Percentiles rank a stretch among this genome's conserved stretches.
phyloP scores from a whole-genome alignment of 1,284 basidiomycete genomes.

The Anthracocystis setariae region DNA sequence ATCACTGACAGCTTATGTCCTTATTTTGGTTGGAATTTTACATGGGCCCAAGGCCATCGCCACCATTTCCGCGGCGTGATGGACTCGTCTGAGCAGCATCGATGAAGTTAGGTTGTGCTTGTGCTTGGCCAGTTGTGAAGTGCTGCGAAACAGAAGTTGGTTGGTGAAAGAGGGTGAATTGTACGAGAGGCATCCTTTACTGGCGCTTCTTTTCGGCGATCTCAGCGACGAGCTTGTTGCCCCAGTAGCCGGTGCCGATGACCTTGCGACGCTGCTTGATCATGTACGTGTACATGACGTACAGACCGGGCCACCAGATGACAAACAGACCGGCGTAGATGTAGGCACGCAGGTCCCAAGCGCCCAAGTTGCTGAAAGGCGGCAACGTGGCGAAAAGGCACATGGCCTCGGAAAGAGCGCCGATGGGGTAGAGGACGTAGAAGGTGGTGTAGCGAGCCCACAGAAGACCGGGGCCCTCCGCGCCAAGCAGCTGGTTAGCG shows the following conservation, averaged over 20 bases:
- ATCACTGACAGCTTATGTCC: background rate
- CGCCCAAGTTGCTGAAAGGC: conserved; percentile 37
- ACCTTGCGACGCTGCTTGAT: conserved; percentile 82
- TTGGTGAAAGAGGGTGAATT: background rate
- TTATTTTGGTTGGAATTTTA: conserved; percentile 11
- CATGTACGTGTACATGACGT: conserved; percentile 90
- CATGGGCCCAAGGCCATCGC: conserved; percentile 3
- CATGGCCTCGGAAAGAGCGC: conserved; percentile 88
- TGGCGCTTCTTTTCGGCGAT: conserved; percentile 60
- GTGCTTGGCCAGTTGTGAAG: too few species aligned
- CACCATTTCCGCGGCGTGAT: background rate
- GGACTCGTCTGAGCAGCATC: too few species aligned
- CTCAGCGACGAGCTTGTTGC: conserved; percentile 44
- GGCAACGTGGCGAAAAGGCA: conserved; percentile 83
- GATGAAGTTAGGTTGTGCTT: too few species aligned
- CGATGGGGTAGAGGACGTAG: conserved; percentile 89
- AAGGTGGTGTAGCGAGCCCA: conserved; percentile 81
- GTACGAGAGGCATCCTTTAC: background rate
- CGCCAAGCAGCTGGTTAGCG: conserved; percentile 73
- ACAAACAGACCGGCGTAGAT: conserved; percentile 76
- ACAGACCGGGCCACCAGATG: conserved; percentile 92
- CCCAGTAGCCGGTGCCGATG: conserved; percentile 71
- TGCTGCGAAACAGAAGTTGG: background rate
- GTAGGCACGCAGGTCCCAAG: conserved; percentile 51
- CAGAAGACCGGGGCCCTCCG: conserved; percentile 51